Evolutionary conservation across 805 yeast genomes (phyloP).

Genomic region (Candida montana): DNA sequence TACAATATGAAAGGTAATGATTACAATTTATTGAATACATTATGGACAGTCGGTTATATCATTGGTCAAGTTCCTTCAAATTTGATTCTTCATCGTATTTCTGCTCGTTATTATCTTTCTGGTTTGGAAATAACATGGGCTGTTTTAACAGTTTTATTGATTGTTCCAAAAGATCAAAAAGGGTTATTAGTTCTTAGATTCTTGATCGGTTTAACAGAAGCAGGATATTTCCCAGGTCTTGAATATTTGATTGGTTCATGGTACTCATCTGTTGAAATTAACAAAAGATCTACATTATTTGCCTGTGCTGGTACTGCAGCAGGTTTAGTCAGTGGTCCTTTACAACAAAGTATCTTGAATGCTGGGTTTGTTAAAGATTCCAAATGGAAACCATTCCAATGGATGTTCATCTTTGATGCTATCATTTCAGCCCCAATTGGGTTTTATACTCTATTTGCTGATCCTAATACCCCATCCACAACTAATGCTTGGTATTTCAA

Average conservation of each 20-base stretch:
- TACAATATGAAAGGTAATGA: constrained; percentile 36
- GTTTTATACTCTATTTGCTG: constrained; percentile 34
- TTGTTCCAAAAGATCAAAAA: constrained; percentile 19
- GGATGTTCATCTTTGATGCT: constrained; percentile 42
- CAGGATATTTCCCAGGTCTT: constrained; percentile 43
- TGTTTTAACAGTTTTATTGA: constrained; percentile 31
- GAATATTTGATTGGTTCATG: constrained; percentile 37
- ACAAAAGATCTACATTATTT: constrained; percentile 30
- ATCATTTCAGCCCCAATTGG: constrained; percentile 37
- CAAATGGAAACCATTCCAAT: constrained; percentile 30
- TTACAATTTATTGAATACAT: constrained; percentile 38
- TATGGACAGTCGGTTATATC: constrained; percentile 46
- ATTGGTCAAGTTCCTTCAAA: constrained; percentile 45
- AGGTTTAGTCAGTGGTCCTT: constrained; percentile 28
- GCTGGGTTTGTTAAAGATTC: constrained; percentile 9
- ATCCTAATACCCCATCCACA: constrained; percentile 25
- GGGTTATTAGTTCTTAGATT: constrained; percentile 30
- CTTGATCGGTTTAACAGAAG: constrained; percentile 36
- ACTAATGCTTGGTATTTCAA: constrained; percentile 36
- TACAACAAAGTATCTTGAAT: constrained; percentile 29
- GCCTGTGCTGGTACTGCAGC: constrained; percentile 29
- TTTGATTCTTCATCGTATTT: constrained; percentile 33
- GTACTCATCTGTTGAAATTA: constrained; percentile 30
- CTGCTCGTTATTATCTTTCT: constrained; percentile 40
- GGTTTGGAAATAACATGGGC: constrained; percentile 41